Conservation (phyloP, 805 yeast species). For the Metschnikowia koreensis region DNA sequence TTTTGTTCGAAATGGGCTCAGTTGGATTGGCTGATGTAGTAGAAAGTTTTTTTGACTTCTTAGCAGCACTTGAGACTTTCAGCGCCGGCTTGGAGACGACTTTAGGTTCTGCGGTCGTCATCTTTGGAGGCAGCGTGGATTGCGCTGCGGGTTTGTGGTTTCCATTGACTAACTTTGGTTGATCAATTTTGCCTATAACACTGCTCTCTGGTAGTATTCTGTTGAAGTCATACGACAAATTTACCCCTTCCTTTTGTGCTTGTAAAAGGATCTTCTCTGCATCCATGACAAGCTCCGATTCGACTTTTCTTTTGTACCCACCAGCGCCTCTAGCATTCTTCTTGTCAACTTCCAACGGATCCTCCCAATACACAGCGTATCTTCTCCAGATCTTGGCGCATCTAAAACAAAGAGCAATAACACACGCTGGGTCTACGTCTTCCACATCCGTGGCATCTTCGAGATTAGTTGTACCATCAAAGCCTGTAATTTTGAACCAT, state of each 20-base stretch:
- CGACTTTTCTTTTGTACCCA: constrained; percentile 61
- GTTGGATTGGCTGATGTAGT: neutral
- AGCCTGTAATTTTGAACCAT: constrained; percentile 75
- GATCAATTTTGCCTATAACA: neutral
- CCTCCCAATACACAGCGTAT: constrained; percentile 85
- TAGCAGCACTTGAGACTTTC: neutral
- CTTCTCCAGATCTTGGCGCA: constrained; percentile 92
- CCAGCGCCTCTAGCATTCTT: constrained; percentile 44
- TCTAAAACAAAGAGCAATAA: constrained; percentile 71
- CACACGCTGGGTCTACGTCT: constrained; percentile 21
- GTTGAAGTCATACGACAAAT: constrained; percentile 21
- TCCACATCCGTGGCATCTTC: constrained; percentile 21
- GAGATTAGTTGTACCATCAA: constrained; percentile 38
- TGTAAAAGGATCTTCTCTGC: constrained; percentile 52
- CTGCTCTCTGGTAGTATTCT: constrained; percentile 2
- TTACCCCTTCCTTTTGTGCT: constrained; percentile 36
- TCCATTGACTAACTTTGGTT: neutral
- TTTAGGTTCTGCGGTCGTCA: neutral
- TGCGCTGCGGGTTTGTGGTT: neutral
- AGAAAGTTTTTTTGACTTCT: neutral
- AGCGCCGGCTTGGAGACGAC: neutral
- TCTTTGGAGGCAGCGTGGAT: neutral
- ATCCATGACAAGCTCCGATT: constrained; percentile 66
- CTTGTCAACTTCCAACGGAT: constrained; percentile 63
- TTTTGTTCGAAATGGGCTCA: neutral